A percentile compares a stretch with the other conserved stretches of the same genome.
phyloP scores from a whole-genome alignment of 1,284 basidiomycete species.

The Microbotryum scabiosae region DNA sequence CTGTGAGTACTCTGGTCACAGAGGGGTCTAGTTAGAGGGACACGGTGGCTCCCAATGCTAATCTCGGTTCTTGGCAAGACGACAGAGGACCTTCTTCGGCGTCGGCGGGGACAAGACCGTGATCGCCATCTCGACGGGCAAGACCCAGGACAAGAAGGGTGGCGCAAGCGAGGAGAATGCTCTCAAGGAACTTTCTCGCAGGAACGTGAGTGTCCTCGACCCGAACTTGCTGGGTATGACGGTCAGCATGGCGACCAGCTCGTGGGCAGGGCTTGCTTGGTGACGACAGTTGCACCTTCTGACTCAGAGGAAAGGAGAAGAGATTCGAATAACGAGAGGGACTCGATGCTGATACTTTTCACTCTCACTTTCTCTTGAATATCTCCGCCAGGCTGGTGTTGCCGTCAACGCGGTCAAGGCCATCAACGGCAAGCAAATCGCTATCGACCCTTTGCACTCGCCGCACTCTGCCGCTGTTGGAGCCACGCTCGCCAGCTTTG shows the following conservation, averaged over 20 bases:
- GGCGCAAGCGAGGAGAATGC: conserved; percentile 38
- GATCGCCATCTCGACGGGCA: conserved; percentile 25
- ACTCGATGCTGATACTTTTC: background rate
- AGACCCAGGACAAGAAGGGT: conserved; percentile 7
- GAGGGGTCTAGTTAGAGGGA: background rate
- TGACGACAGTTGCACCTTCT: background rate
- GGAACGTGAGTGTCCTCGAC: conserved; percentile 42
- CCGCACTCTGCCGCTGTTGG: conserved; percentile 70
- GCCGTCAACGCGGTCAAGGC: conserved; percentile 29
- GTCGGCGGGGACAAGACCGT: conserved; percentile 26
- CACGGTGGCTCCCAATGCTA: conserved; percentile 1
- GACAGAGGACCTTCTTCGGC: conserved; percentile 12
- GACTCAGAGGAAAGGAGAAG: background rate
- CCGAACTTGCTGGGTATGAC: too few species aligned
- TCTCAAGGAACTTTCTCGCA: conserved; percentile 51
- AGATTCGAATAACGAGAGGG: too few species aligned
- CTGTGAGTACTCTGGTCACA: conserved; percentile 39
- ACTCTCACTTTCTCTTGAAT: background rate
- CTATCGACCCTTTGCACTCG: conserved; percentile 56
- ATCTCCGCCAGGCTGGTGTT: conserved; percentile 18
- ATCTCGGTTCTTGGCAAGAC: background rate
- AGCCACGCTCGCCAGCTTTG: conserved; percentile 61
- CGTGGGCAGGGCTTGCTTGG: too few species aligned
- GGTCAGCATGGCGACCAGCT: too few species aligned
- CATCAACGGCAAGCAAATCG: conserved; percentile 40